Conservation (phyloP, 2,329 filamentous ascomycete species). For the Phyllosticta citrichinensis region DNA sequence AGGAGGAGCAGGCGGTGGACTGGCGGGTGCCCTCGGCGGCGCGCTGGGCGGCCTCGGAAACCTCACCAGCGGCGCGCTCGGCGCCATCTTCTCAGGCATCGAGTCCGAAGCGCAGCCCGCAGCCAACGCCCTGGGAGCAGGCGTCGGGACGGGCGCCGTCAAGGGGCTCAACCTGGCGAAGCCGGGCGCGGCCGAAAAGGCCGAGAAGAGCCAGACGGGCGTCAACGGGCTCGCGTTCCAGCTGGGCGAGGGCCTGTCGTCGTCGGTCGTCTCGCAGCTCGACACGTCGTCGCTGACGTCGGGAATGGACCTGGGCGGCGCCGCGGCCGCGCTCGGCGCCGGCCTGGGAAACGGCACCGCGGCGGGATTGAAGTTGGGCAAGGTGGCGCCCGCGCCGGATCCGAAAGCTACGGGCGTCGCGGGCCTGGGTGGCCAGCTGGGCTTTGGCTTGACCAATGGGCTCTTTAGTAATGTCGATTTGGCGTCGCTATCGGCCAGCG, state of each 20-base stretch:
- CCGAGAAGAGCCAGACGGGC: not conserved
- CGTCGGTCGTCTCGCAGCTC: slow-evolving; percentile 1
- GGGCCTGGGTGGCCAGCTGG: not conserved
- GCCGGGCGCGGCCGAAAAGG: not conserved
- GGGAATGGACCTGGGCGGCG: not conserved
- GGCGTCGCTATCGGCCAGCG: not conserved
- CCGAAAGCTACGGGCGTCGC: not conserved
- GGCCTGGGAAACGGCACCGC: slow-evolving; percentile 3
- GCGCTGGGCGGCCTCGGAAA: slow-evolving; percentile 49
- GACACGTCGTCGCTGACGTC: not conserved
- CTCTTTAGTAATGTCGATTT: slow-evolving; percentile 4
- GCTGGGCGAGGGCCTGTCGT: not conserved
- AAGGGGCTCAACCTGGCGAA: not conserved
- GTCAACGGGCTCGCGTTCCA: not conserved
- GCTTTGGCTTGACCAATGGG: not conserved
- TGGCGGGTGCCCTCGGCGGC: slow-evolving; percentile 63
- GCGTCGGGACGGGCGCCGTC: slow-evolving; percentile 3
- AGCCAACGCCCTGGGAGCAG: slow-evolving; percentile 3
- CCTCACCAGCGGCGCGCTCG: slow-evolving; percentile 59
- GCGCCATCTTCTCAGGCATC: slow-evolving; percentile 33
- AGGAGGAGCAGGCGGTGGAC: not conserved
- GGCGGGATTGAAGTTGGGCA: not conserved
- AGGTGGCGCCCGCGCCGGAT: not conserved
- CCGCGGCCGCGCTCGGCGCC: not conserved
- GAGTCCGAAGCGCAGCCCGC: not conserved